These are phyloP conservation scores for Calonectria fujianensis DNA, from an alignment of 2,329 filamentous ascomycete species.

Conservation along the genomic window DNA sequence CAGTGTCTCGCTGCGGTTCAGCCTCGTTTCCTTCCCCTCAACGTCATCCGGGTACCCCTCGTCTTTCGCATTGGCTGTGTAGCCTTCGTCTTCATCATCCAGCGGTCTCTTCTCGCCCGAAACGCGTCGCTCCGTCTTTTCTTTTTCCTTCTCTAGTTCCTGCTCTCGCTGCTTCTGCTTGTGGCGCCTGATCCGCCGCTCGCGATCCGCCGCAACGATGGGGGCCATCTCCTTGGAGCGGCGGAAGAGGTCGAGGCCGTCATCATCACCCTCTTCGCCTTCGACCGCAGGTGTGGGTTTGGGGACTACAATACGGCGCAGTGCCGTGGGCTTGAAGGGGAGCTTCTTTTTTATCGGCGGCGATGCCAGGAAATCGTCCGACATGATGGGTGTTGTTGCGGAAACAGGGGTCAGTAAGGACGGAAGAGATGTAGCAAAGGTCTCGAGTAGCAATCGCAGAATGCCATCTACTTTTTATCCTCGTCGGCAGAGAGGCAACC, in stretches of 20 bases:
- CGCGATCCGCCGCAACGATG: conserved; percentile 64
- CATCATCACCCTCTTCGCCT: conserved; percentile 53
- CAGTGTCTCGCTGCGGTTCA: conserved; percentile 7
- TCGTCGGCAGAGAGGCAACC: not conserved
- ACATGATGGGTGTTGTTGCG: conserved; percentile 54
- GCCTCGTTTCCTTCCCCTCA: not conserved
- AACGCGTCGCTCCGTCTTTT: conserved; percentile 42
- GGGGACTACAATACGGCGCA: conserved; percentile 59
- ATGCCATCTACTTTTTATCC: conserved; percentile 12
- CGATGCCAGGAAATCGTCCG: conserved; percentile 54
- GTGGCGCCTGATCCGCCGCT: conserved; percentile 54
- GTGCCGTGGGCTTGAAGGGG: conserved; percentile 70
- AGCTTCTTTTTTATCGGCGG: conserved; percentile 63
- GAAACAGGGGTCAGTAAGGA: conserved; percentile 15
- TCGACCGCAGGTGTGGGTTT: conserved; percentile 48
- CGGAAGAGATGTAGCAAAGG: conserved; percentile 36
- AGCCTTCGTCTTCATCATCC: conserved; percentile 48
- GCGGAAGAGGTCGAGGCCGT: conserved; percentile 69
- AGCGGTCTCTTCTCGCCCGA: conserved; percentile 49
- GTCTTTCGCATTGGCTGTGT: conserved; percentile 2
- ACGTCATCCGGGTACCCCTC: conserved; percentile 1
- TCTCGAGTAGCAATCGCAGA: not conserved
- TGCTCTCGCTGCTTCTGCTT: conserved; percentile 53
- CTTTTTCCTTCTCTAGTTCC: conserved; percentile 45
- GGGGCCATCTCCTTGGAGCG: conserved; percentile 71